These are phyloP conservation scores for Eragrostis nindensis DNA, from an alignment of 176 grass and related monocot species.

Conservation along the genomic window DNA sequence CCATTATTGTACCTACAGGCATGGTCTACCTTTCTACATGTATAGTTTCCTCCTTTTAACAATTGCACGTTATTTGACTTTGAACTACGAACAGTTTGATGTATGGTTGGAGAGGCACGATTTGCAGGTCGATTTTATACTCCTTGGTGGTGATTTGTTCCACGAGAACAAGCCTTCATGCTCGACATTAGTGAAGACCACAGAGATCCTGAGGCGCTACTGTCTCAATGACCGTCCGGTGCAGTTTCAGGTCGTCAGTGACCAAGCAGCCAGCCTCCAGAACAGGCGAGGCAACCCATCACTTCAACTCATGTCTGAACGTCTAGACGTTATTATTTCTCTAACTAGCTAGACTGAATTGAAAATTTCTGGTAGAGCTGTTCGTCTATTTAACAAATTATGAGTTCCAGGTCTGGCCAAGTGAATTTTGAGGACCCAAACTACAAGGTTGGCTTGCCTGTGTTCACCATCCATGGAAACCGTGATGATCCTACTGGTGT, in stretches of 20 bases:
- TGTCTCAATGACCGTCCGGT: slow-evolving; percentile 64
- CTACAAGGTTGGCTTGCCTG: slow-evolving; percentile 77
- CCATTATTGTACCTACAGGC: neutral
- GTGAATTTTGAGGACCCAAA: slow-evolving; percentile 89
- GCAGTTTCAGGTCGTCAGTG: slow-evolving; percentile 77
- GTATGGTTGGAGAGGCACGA: neutral
- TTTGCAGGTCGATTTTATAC: slow-evolving; percentile 74
- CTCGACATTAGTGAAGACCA: slow-evolving; percentile 69
- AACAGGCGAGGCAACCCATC: slow-evolving; percentile 26
- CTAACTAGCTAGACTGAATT: too few relatives aligned
- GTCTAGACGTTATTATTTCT: neutral
- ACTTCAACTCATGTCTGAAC: neutral
- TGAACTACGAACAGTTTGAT: neutral
- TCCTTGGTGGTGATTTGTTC: slow-evolving; percentile 84
- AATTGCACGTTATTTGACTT: neutral
- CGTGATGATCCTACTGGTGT: slow-evolving; percentile 84
- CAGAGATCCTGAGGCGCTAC: slow-evolving; percentile 65
- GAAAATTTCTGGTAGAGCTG: too few relatives aligned
- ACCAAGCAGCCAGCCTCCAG: slow-evolving; percentile 65
- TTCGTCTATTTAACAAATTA: too few relatives aligned
- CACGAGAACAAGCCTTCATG: slow-evolving; percentile 89
- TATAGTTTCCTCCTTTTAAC: neutral
- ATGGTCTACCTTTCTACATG: slow-evolving; percentile 27
- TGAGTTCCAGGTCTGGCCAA: slow-evolving; percentile 35
- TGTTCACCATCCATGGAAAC: slow-evolving; percentile 91